Conservation (phyloP, 2,329 filamentous ascomycete species). For the Trichoderma atroviride region DNA sequence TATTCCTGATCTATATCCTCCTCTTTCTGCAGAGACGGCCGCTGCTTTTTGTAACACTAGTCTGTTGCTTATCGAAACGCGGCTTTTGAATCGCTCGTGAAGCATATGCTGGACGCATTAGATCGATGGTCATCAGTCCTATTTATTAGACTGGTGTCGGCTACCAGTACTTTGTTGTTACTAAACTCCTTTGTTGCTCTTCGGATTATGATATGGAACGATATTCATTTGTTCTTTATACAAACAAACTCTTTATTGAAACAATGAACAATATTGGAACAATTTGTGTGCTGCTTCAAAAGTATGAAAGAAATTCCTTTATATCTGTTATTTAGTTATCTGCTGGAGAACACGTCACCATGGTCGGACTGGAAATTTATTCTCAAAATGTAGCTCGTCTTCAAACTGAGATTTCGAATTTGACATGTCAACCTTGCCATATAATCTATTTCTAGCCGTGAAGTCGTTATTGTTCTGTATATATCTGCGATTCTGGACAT, state of each 20-base stretch:
- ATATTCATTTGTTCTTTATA: not conserved
- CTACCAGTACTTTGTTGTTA: not conserved
- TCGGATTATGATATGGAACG: no score
- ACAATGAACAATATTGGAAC: not conserved
- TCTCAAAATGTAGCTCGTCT: not conserved
- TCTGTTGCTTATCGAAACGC: not conserved
- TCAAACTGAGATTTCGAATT: not conserved
- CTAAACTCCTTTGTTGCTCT: not conserved
- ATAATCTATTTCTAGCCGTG: not conserved
- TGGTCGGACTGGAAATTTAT: not conserved
- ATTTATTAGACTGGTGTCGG: not conserved
- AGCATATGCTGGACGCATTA: no score
- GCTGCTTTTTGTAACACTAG: no score
- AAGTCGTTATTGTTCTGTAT: not conserved
- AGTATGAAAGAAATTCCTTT: not conserved
- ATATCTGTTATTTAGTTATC: not conserved
- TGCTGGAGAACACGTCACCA: not conserved
- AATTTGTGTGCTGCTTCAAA: not conserved
- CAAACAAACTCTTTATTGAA: not conserved
- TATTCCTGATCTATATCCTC: conserved; percentile 15
- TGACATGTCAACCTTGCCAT: not conserved
- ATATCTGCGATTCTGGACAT: not conserved
- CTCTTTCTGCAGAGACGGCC: not conserved
- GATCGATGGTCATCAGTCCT: not conserved
- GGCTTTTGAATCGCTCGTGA: not conserved